Evolutionary conservation across 1,284 basidiomycete genomes (phyloP).

Genomic region (Lentinula novae-zelandiae): DNA sequence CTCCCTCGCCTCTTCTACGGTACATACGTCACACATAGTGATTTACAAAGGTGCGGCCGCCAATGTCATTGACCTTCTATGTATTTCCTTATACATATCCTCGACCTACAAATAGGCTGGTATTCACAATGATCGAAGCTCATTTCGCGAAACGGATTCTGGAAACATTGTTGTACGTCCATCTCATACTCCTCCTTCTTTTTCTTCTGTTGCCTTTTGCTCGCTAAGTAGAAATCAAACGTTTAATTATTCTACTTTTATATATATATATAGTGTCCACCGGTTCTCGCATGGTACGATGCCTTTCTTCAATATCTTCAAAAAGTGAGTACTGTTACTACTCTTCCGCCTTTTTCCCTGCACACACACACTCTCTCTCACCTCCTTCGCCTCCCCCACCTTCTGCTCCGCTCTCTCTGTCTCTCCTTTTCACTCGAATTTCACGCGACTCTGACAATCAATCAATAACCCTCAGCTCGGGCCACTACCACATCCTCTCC

Average conservation of each 20-base stretch:
- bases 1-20: slow-evolving; percentile 71
- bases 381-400: too few relatives aligned
- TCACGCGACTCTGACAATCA: neutral
- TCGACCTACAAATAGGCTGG: slow-evolving; percentile 49
- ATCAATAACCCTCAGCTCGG: slow-evolving; percentile 52
- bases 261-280: slow-evolving; percentile 58
- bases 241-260: neutral
- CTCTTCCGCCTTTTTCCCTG: too few relatives aligned
- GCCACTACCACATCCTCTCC: slow-evolving; percentile 84
- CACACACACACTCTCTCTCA: too few relatives aligned
- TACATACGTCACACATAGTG: slow-evolving; percentile 64
- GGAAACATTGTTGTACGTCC: slow-evolving; percentile 81
- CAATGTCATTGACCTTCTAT: too few relatives aligned
- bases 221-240: neutral
- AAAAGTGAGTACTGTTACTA: slow-evolving; percentile 60
- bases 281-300: slow-evolving; percentile 95
- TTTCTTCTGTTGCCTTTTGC: neutral
- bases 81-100: neutral
- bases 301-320: slow-evolving; percentile 85
- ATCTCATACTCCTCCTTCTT: neutral
- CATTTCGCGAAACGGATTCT: slow-evolving; percentile 94
- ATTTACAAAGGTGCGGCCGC: slow-evolving; percentile 58
- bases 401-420: too few relatives aligned
- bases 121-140: slow-evolving; percentile 74
- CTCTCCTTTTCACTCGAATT: too few relatives aligned